Percentiles rank a stretch among this genome's conserved stretches.
Conservation (phyloP, 371 early-diverging fungal species). For the Mortierella sp. region DNA sequence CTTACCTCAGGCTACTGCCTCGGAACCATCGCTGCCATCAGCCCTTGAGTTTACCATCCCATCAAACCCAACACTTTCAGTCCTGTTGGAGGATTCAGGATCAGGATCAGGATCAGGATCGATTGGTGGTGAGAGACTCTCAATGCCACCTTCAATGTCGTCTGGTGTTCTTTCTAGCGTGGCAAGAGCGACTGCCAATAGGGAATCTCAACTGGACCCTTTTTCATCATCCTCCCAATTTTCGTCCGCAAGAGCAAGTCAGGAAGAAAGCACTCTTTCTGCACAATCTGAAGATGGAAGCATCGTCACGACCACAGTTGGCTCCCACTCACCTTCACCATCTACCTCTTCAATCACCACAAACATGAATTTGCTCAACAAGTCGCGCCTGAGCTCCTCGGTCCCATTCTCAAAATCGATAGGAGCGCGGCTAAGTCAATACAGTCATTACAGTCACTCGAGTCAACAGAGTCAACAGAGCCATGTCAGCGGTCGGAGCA, state of each 20-base stretch:
- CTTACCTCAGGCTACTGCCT: conserved; percentile 35
- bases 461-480: conserved; percentile 49
- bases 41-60: conserved; percentile 4
- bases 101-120: conserved; percentile 2
- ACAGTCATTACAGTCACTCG: conserved; percentile 42
- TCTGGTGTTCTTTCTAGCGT: conserved; percentile 1
- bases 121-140: background rate
- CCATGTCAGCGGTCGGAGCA: conserved; percentile 37
- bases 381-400: conserved; percentile 18
- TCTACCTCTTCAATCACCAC: conserved; percentile 20
- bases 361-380: background rate
- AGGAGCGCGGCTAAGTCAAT: conserved; percentile 28
- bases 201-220: background rate
- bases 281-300: conserved; percentile 7
- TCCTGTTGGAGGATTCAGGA: conserved; percentile 28
- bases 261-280: conserved; percentile 23
- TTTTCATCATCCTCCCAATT: conserved; percentile 12
- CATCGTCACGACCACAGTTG: background rate
- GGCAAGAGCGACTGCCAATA: background rate
- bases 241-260: conserved; percentile 16
- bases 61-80: conserved; percentile 37
- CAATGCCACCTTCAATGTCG: background rate
- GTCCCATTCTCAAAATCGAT: conserved; percentile 31
- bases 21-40: conserved; percentile 37
- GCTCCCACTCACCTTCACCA: conserved; percentile 15